A percentile compares a stretch with the other conserved stretches of the same genome.
These are phyloP conservation scores for Ramularia collo-cygni DNA, from an alignment of 2,329 filamentous ascomycete species.

Conservation along the genomic window DNA sequence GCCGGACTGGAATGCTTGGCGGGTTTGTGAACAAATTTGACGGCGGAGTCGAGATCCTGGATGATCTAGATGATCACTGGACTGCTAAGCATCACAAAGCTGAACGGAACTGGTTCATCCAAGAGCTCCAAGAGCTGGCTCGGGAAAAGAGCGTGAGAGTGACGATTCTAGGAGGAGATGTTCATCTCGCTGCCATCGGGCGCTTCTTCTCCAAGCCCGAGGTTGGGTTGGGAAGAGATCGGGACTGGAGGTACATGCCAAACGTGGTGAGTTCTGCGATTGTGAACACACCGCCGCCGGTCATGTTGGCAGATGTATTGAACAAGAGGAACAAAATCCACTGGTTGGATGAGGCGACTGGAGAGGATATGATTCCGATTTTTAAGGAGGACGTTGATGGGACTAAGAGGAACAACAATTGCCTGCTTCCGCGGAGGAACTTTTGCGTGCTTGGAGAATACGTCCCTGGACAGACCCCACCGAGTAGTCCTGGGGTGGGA, in stretches of 20 bases:
- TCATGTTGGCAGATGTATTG: conserved; percentile 80
- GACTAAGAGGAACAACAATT: conserved; percentile 83
- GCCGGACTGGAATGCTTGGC: conserved; percentile 72
- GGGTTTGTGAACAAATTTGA: conserved; percentile 81
- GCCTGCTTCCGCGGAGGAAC: conserved; percentile 80
- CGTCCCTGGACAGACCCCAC: conserved; percentile 68
- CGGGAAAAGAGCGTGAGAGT: conserved; percentile 87
- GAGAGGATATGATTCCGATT: conserved; percentile 93
- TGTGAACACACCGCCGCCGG: conserved; percentile 81
- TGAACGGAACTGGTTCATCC: conserved; percentile 78
- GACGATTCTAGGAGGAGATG: conserved; percentile 88
- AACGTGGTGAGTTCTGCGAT: conserved; percentile 94
- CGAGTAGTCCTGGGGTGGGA: conserved; percentile 52
- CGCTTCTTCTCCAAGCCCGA: conserved; percentile 94
- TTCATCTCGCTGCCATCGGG: conserved; percentile 84
- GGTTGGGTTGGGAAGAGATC: conserved; percentile 68
- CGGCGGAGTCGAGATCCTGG: conserved; percentile 82
- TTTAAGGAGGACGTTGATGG: conserved; percentile 86
- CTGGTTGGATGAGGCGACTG: conserved; percentile 62
- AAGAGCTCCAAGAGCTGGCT: conserved; percentile 87
- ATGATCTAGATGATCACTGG: conserved; percentile 95
- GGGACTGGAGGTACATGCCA: conserved; percentile 92
- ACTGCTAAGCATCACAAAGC: conserved; percentile 90
- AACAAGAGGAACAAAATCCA: conserved; percentile 83
- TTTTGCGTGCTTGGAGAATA: conserved; percentile 93